These are phyloP conservation scores for Trametes gibbosa DNA, from an alignment of 768 basidiomycete genomes.

Conservation along the genomic window DNA sequence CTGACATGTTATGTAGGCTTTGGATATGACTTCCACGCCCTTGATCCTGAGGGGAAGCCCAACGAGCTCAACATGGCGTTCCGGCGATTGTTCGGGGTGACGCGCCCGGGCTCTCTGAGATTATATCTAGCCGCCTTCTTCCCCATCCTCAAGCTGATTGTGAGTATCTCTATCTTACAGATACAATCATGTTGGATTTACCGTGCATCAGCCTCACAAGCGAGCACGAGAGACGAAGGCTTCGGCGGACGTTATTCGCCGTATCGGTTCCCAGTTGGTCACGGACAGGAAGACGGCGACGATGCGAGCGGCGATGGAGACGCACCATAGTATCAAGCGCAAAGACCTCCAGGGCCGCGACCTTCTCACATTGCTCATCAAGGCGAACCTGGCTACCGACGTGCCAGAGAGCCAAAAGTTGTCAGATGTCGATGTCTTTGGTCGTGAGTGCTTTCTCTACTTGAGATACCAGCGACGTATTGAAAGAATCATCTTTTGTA, in stretches of 20 bases:
- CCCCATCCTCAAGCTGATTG: slow-evolving; percentile 24
- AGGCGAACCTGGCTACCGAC: slow-evolving; percentile 64
- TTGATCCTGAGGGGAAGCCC: slow-evolving; percentile 25
- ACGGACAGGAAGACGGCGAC: slow-evolving; percentile 32
- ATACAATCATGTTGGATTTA: too few relatives aligned
- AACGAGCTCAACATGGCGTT: slow-evolving; percentile 35
- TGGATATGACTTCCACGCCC: slow-evolving; percentile 33
- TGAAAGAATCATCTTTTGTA: neutral
- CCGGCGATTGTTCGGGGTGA: slow-evolving; percentile 18
- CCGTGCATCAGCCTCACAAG: slow-evolving; percentile 1
- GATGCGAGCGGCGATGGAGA: slow-evolving; percentile 13
- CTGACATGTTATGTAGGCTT: slow-evolving; percentile 26
- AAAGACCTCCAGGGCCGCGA: slow-evolving; percentile 42
- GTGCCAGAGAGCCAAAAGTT: slow-evolving; percentile 51
- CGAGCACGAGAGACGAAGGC: neutral
- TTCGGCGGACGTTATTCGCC: slow-evolving; percentile 19
- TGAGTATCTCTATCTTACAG: neutral
- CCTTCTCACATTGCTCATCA: slow-evolving; percentile 56
- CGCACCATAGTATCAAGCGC: slow-evolving; percentile 33
- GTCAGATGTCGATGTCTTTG: slow-evolving; percentile 60
- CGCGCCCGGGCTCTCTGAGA: neutral
- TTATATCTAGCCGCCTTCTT: neutral
- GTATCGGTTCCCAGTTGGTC: slow-evolving; percentile 29
- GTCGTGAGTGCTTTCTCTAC: slow-evolving; percentile 37
- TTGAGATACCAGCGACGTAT: too few relatives aligned